Base-by-base conservation (phyloP, 441 rosid species). In the Sinapis alba region DNA sequence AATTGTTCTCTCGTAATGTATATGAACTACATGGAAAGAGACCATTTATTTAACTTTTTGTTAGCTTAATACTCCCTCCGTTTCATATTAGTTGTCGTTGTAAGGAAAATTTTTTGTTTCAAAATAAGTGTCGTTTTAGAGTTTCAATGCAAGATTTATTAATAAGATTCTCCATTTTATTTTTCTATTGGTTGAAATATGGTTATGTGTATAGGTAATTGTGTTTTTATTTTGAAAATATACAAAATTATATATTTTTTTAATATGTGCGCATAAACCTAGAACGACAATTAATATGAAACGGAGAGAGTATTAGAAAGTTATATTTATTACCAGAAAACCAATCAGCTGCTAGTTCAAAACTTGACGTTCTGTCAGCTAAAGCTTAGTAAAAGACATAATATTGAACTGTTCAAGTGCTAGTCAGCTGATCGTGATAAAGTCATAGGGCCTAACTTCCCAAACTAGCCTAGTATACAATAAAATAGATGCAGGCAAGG, bases 361-460 rank as follows among this genome's bases (percentile, higher is more conserved):
- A 38, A 45, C 15, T 43, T n/a, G 59, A 21, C 36, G 53, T 32
- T 67, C n/a, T n/a, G n/a, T n/a, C n/a, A n/a, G n/a, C n/a, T n/a
- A n/a, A 45, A 45, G 10, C 27, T 20, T 10, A 54, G 28, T 7
- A 30, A 53, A 57, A 10, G 26, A n/a, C 7, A 6, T 63, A 32
- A 23, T 26, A 11, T 68, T 75, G 74, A 75, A 75, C 19, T 8
- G n/a, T 75, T 68, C 73, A 68, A 36, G 13, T 61, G 23, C 9
- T 27, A 7, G 59, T 62, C 32, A 51, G 69, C 18, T 68, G 69
- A 75, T 75, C 79, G 69, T 69, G 79, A 62, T 38, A 62, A 32
- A 59, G 72, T 59, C 67, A 28, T 59, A 21, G 20, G 59, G 8
- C 66, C 11, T 6, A 38, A 53, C 50, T 62, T 69, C 65, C 32